These are phyloP conservation scores for Crotalaria pallida DNA, from an alignment of 306 rosid genomes.

Conservation along the genomic window DNA sequence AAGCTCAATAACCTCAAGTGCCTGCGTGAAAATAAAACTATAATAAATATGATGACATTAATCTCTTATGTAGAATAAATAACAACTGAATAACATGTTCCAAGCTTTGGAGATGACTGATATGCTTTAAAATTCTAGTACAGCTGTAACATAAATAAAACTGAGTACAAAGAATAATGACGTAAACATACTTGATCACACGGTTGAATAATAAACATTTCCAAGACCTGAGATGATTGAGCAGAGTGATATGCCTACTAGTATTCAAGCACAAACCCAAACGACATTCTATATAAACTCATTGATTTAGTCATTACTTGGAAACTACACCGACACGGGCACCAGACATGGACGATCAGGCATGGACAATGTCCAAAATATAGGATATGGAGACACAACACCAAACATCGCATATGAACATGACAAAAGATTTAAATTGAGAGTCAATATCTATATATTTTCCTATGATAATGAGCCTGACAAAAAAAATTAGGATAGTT, in stretches of 20 bases:
- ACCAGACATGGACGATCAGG: too few relatives aligned
- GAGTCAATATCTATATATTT: too few relatives aligned
- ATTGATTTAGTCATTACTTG: not conserved
- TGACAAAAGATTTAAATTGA: too few relatives aligned
- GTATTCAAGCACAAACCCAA: not conserved
- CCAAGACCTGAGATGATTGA: not conserved
- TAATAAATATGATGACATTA: not conserved
- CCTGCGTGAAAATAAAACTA: slow-evolving; percentile 29
- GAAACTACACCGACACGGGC: not conserved
- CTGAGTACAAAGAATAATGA: not conserved
- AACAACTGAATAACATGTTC: not conserved
- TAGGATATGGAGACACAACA: too few relatives aligned
- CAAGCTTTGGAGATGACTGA: not conserved
- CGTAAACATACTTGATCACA: not conserved
- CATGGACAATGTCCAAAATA: too few relatives aligned
- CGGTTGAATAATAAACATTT: not conserved
- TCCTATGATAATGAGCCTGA: too few relatives aligned
- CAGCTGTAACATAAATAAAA: not conserved
- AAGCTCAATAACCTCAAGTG: slow-evolving; percentile 57
- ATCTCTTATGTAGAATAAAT: not conserved
- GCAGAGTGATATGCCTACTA: not conserved
- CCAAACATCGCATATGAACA: too few relatives aligned
- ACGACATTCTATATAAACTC: not conserved
- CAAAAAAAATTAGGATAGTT: too few relatives aligned
- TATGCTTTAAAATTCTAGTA: not conserved